Evolutionary conservation across 768 basidiomycete species (phyloP), one percentile per base, ranked within the genome.

Genomic region (Hysterangium stoloniferum): DNA sequence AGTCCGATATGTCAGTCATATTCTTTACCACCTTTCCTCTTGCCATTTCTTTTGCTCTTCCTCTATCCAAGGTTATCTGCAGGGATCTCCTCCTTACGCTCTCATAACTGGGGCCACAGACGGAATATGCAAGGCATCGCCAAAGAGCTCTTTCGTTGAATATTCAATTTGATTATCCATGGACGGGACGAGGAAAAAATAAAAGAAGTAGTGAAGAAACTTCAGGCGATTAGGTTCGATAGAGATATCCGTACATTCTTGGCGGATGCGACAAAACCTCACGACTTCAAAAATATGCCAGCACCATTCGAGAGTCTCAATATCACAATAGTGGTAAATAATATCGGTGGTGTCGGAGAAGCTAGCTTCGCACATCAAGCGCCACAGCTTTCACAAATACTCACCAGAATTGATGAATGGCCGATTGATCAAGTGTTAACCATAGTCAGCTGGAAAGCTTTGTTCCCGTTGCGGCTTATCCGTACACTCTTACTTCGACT

Each of bases 81-180:
- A 24, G n/a, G 49, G 49, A n/a, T 29, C 37, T 3, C 28, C 49
- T 11, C 52, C 52, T 2, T 55, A 52, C 38, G 54, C 54, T 2
- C 44, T 55, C 25, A 37, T 55, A 4, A 55, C 54, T 3, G 51
- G 50, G 6, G 43, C 44, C 7, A 40, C 49, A 4, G 54, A 55
- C 34, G 54, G 54, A 15, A 55, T 55, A 17, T 50, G 54, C 19
- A 52, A 52, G 24, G 54, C 44, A 24, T 55, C 3, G 54, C 54
- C 15, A 52, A 36, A 22, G 51, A 55, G 25, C 29, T 55, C 25
- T 45, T 33, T 31, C 40, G 36, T 4, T 35, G 50, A 22, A 51
- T 36, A n/a, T 55, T 55, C 38, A 55, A 55, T 40, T 40, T 55
- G 4, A 47, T 55, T 20, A 31, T 55, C 12, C 54, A 55, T 31